Evolutionary conservation across 768 basidiomycete species (phyloP), one percentile per base, ranked within the genome.

Genomic region (Leccinum pellstonianum): DNA sequence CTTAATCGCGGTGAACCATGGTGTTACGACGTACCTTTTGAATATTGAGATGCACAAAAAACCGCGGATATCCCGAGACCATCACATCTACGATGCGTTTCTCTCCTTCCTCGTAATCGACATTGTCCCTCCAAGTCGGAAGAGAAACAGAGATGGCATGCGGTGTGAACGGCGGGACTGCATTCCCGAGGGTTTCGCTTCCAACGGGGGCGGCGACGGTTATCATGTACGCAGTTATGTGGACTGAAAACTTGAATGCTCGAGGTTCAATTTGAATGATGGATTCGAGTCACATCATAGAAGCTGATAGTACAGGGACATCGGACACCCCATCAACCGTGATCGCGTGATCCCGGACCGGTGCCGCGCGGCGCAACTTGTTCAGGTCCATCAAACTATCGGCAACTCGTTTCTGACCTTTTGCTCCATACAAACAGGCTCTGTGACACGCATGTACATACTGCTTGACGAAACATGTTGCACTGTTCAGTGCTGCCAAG

Each of bases 71-170:
- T 5, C 95, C 96, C 4, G 86, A 83, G 46, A 90, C 83, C 95
- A 96, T 93, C 6, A 75, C 77, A 58, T 90, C 82, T 1, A 90
- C 69, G 5, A 98, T 86, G 38, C 94, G 80, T 65, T 88, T 84
- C 9, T 90, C 87, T 17, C 93, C 93, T 66, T 93, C 89, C 73
- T 98, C 96, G 66, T 98, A 98, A 12, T 80, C 95, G 19, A 98
- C 85, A 66, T 89, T 92, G 73, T 98, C 95, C 33, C 77, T 77
- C 95, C 95, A 98, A 31, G 85, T 95, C 0, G 95, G 95, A 1
- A 98, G 81, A 8, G 93, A 95, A n/a, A 96, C 93, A 3, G 93
- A 95, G 63, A 96, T 92, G 12, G 95, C 95, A 67, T 98, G 95
- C 11, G 88, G 85, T 4, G 85, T 88, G 69, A 83, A 79, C 2